These are phyloP conservation scores for Paracoccidioides lutzii DNA, from an alignment of 2,329 filamentous ascomycete species.

Conservation along the genomic window DNA sequence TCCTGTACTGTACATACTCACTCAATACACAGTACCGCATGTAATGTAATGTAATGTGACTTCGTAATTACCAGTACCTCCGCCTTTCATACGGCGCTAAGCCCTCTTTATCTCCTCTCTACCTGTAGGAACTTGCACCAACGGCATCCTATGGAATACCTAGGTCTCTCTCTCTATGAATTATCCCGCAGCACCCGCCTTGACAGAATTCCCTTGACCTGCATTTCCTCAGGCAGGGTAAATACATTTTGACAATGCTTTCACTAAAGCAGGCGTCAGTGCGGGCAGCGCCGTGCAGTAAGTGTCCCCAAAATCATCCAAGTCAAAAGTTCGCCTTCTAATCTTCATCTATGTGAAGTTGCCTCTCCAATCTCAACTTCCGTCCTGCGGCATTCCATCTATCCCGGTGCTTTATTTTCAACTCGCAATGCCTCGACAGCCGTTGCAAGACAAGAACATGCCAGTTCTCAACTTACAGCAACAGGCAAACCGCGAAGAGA, in stretches of 20 bases:
- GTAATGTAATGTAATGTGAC: no score
- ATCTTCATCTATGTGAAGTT: neutral
- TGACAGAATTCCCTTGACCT: neutral
- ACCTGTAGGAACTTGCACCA: no score
- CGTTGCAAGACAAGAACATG: conserved; percentile 24
- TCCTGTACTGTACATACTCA: no score
- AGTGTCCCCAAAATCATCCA: neutral
- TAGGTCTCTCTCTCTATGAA: no score
- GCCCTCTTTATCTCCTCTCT: no score
- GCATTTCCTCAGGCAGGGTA: neutral
- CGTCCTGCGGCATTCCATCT: neutral
- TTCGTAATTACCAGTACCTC: no score
- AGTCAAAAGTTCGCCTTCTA: neutral
- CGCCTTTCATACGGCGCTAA: no score
- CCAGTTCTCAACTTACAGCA: conserved; percentile 24
- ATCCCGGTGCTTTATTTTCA: neutral
- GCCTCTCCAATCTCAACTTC: neutral
- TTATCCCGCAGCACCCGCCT: neutral
- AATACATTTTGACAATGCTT: neutral
- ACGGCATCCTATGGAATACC: no score
- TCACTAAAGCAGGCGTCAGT: neutral
- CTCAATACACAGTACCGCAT: no score
- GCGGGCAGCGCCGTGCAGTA: neutral
- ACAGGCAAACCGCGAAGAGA: conserved; percentile 35
- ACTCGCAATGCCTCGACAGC: conserved; percentile 24